These are phyloP conservation scores for Penicillium sp. DNA, from an alignment of 2,329 filamentous ascomycete genomes.

Conservation along the genomic window DNA sequence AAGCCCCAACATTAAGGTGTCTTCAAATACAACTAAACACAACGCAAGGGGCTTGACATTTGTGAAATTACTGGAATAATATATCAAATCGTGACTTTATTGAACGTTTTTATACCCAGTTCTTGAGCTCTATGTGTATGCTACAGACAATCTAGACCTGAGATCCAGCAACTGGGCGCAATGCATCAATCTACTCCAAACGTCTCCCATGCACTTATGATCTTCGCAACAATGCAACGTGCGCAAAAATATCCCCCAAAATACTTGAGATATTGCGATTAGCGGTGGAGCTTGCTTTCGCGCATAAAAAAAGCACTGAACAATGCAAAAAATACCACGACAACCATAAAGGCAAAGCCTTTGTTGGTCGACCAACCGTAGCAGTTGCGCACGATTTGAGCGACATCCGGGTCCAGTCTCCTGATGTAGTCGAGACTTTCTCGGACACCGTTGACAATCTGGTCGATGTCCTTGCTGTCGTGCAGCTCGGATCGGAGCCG, in stretches of 20 bases:
- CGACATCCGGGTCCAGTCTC: slow-evolving; percentile 59
- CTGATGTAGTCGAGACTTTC: slow-evolving; percentile 69
- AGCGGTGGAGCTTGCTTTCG: slow-evolving; percentile 54
- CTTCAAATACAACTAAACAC: background rate
- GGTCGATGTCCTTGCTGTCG: slow-evolving; percentile 58
- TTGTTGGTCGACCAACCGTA: slow-evolving; percentile 60
- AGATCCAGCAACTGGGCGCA: background rate
- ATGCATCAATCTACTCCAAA: background rate
- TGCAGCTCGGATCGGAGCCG: slow-evolving; percentile 55
- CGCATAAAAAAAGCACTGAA: slow-evolving; percentile 52
- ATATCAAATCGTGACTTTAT: background rate
- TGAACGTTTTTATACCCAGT: background rate
- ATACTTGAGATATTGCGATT: slow-evolving; percentile 4
- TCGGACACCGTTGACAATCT: slow-evolving; percentile 67
- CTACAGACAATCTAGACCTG: background rate
- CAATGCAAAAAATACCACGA: slow-evolving; percentile 50
- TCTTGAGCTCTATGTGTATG: background rate
- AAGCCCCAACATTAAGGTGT: background rate
- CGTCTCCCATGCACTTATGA: background rate
- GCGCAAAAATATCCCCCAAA: background rate
- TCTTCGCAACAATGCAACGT: background rate
- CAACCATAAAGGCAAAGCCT: slow-evolving; percentile 52
- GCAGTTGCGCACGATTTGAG: slow-evolving; percentile 61
- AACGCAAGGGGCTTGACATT: background rate
- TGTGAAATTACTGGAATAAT: background rate